Percentiles rank a stretch among this genome's conserved stretches.
Conservation (phyloP, 768 basidiomycete genomes). For the Tulasnella sp. region DNA sequence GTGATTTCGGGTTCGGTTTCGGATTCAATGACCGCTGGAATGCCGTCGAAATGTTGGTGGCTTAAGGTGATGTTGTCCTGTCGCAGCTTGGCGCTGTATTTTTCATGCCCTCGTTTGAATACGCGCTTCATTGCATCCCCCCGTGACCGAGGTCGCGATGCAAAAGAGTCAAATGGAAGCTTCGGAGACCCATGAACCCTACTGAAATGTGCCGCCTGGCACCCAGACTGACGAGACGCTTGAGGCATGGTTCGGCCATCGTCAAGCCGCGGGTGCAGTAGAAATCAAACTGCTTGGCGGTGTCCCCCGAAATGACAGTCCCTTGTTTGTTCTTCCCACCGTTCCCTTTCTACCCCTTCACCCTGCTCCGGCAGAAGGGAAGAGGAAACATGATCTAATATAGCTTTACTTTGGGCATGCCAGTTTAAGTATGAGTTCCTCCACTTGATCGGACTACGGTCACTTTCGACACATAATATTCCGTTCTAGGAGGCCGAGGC, state of each 20-base stretch:
- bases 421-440: no score
- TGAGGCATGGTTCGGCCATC: slow-evolving; percentile 1
- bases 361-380: no score
- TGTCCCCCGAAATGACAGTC: neutral
- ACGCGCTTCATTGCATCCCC: neutral
- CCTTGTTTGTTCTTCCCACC: no score
- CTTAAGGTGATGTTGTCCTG: neutral
- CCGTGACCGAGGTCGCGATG: neutral
- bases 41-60: neutral
- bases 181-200: neutral
- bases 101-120: neutral
- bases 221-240: neutral
- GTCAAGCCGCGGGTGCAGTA: neutral
- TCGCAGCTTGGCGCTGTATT: neutral
- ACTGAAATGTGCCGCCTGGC: neutral
- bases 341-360: no score
- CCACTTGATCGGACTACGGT: no score
- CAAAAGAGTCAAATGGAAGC: slow-evolving; percentile 10
- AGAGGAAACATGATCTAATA: no score
- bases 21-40: neutral
- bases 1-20: neutral
- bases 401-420: no score
- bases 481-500: no score
- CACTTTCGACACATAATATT: no score
- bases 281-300: neutral